A percentile compares a stretch with the other conserved stretches of the same genome.
These are phyloP conservation scores for Ilex paraguariensis DNA, from an alignment of 305 asterid species.

Conservation along the genomic window DNA sequence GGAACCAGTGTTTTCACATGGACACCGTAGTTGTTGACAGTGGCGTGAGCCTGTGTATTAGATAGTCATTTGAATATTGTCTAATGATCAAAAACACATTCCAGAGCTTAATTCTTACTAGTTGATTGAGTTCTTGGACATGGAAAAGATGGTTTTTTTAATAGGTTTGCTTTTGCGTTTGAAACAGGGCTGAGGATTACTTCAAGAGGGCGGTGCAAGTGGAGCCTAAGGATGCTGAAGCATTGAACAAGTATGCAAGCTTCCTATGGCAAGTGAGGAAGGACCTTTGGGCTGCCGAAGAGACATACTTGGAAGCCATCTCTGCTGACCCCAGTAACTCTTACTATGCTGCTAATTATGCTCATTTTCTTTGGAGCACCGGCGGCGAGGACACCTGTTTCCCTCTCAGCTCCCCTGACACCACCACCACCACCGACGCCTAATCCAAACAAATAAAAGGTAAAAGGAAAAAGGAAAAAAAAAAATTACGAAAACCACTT, in stretches of 20 bases:
- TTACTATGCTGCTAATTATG: constrained; percentile 74
- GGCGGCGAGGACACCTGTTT: constrained; percentile 95
- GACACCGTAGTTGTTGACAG: too few relatives aligned
- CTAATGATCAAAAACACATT: too few relatives aligned
- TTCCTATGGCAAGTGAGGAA: constrained; percentile 75
- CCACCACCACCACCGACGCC: constrained; percentile 17
- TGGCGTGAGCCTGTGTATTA: too few relatives aligned
- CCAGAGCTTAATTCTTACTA: too few relatives aligned
- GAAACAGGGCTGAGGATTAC: constrained; percentile 82
- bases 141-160: constrained; percentile 1
- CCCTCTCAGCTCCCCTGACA: constrained; percentile 47
- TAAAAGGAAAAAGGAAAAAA: too few relatives aligned
- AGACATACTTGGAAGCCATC: constrained; percentile 76
- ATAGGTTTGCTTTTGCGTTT: constrained; percentile 8
- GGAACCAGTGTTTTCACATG: too few relatives aligned
- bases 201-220: constrained; percentile 67
- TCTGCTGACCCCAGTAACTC: constrained; percentile 66
- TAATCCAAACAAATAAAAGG: neutral
- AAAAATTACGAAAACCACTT: too few relatives aligned
- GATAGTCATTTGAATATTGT: too few relatives aligned
- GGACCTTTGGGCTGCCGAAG: constrained; percentile 87
- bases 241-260: constrained; percentile 73
- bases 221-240: constrained; percentile 92
- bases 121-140: too few relatives aligned
- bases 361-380: constrained; percentile 86